Base-by-base conservation (phyloP, 352 stramenopile species). In the Hyaloperonospora arabidopsidis region DNA sequence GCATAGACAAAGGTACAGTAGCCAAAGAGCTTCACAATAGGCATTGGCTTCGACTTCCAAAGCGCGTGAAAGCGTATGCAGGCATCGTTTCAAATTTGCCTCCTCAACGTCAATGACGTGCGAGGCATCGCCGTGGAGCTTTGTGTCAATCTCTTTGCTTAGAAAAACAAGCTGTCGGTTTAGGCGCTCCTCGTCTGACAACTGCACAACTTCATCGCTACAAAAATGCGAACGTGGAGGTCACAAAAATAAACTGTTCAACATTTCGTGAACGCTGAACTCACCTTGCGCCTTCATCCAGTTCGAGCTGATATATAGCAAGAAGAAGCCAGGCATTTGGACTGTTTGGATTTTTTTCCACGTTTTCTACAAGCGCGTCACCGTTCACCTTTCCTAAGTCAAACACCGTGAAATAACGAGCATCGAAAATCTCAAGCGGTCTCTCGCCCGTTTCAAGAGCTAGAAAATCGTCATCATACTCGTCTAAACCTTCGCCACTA, bases 291-390 rank as follows among this genome's bases (percentile, higher is more conserved):
- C 45, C 58, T 45, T 71, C 49, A 46, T 79, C 69, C 29, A 84
- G 57, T 15, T 74, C 55, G 35, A 84, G 65, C 22, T 84, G 67
- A 35, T 61, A 60, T 34, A 84, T 68, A 36, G 74, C 72, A n/a
- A 84, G 46, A 45, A 72, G 53, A 21, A 84, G 56, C 74, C 74
- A 84, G 1, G 69, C 67, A 45, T 71, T 61, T 19, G 52, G 67
- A 14, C 78, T 60, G 7, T 29, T 64, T 22, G 69, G 50, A 29
- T 63, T 25, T 29, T 67, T 25, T 15, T 74, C 47, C 12, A 82
- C 52, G 15, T 49, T 66, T 51, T 51, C 39, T 64, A 74, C 60
- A 10, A 84, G 45, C 10, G 39, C 39, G 18, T 65, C 44, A 5
- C 49, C 52, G 40, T 65, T 54, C 10, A 28, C 40, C 25, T 57